Conservation (phyloP, 2,329 filamentous ascomycete genomes). For the Rosellinia necatrix region DNA sequence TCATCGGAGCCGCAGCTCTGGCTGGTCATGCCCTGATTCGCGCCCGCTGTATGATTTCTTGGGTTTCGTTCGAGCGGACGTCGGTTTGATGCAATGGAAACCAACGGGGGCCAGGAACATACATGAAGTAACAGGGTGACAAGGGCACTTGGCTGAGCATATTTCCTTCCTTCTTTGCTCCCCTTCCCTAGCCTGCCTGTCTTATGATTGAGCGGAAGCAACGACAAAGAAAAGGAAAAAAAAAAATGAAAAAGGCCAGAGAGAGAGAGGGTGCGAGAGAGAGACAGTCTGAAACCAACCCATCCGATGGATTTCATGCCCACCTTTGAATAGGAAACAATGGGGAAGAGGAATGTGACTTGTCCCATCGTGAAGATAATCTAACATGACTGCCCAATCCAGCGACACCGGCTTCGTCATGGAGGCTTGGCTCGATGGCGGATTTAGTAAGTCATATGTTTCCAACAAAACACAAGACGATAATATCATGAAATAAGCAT, state of each 20-base stretch:
- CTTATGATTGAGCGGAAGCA: neutral
- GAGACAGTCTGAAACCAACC: slow-evolving; percentile 6
- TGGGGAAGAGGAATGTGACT: slow-evolving; percentile 2
- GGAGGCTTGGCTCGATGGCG: slow-evolving; percentile 18
- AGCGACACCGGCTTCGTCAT: slow-evolving; percentile 15
- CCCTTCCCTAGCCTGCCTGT: neutral
- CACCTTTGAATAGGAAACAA: slow-evolving; percentile 2
- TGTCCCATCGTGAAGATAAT: slow-evolving; percentile 11
- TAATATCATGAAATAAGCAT: slow-evolving; percentile 7
- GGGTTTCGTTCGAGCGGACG: neutral
- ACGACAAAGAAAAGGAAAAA: neutral
- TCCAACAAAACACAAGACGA: slow-evolving; percentile 9
- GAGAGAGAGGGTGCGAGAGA: neutral
- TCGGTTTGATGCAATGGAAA: neutral
- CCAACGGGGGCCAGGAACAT: neutral
- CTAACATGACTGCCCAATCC: slow-evolving; percentile 22
- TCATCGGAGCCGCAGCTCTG: slow-evolving; percentile 21
- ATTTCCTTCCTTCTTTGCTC: neutral
- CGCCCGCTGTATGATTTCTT: slow-evolving; percentile 3
- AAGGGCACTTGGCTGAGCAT: neutral
- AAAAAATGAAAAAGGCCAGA: neutral
- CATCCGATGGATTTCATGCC: slow-evolving; percentile 7
- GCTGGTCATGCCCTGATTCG: neutral
- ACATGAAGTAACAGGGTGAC: slow-evolving; percentile 6
- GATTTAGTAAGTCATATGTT: slow-evolving; percentile 24